Evolutionary conservation across 139 green algal species (phyloP), one percentile per base, ranked within the genome.

Genomic region (Gonium pectorale): DNA sequence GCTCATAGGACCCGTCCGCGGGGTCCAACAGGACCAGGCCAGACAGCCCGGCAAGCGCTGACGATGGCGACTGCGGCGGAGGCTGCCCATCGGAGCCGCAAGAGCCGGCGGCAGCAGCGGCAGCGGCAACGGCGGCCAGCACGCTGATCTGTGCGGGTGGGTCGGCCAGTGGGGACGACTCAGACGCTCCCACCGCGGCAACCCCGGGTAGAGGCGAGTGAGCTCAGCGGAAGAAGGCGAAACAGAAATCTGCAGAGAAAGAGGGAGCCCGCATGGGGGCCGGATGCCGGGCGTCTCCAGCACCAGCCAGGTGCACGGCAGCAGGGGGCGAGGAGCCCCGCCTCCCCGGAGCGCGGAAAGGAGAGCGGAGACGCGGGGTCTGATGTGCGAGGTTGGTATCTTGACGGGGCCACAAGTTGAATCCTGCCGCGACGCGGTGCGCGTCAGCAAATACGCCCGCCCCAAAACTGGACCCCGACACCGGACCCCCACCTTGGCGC

Each of bases 1-100:
- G 38, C 74, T 81, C 74, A 27, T 60, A 81, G 56, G 74, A 27
- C 29, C 74, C 74, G n/a, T 81, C 56, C 27, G 74, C 74, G 3
- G 74, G 74, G 59, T 81, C 74, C 40, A 81, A 41, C 40, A 81
- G 74, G 6, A 56, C 40, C 1, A 81, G 15, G 0, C 74, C 74
- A 5, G 40, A 33, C 56, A 81, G 49, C 49, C 49, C 15, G 49
- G 49, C 49, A 13, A 59, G 49, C 15, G 15, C 49, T 13, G 49
- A 17, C 49, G 49, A 26, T 59, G 49, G 49, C 15, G 49, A 17
- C 49, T 59, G 15, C 13, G 49, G 49, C 11, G 29, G 19, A 69
- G 38, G 17, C 33, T 35, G 62, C 29, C 62, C 8, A n/a, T 69
- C 38, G 17, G 62, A 69, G 11, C 62, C 27, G 29, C 9, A 69